These are phyloP conservation scores for Chalara sp. DNA, from an alignment of 2,329 filamentous ascomycete genomes.

Conservation along the genomic window DNA sequence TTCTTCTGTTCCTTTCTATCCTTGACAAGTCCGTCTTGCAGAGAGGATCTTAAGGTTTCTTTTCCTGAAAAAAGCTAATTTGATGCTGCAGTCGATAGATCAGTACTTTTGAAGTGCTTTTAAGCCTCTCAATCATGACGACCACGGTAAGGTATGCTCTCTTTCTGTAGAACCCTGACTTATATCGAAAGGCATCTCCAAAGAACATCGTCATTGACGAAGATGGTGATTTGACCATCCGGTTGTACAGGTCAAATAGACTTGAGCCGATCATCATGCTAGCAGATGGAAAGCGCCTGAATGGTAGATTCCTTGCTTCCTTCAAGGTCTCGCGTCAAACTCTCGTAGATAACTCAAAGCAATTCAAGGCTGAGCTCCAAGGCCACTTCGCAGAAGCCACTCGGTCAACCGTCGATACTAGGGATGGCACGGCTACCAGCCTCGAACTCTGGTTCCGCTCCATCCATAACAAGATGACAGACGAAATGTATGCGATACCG, in stretches of 20 bases:
- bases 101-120: too few relatives aligned
- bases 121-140: too few relatives aligned
- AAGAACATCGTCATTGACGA: not conserved
- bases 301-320: not conserved
- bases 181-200: too few relatives aligned
- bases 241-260: not conserved
- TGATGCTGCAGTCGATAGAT: too few relatives aligned
- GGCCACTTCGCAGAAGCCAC: slow-evolving; percentile 1
- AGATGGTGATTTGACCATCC: not conserved
- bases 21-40: too few relatives aligned
- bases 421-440: slow-evolving; percentile 7
- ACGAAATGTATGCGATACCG: slow-evolving; percentile 1
- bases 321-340: slow-evolving; percentile 8
- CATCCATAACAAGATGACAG: slow-evolving; percentile 7
- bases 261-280: not conserved
- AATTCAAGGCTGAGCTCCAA: slow-evolving; percentile 4
- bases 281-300: not conserved
- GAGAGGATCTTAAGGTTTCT: too few relatives aligned
- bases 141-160: too few relatives aligned
- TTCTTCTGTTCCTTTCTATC: too few relatives aligned
- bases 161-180: too few relatives aligned
- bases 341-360: slow-evolving; percentile 3
- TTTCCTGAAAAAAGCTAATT: too few relatives aligned
- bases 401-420: slow-evolving; percentile 2
- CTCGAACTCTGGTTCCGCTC: slow-evolving; percentile 12